These are phyloP conservation scores for Phytophthora chlamydospora DNA, from an alignment of 352 stramenopile species.

Conservation along the genomic window DNA sequence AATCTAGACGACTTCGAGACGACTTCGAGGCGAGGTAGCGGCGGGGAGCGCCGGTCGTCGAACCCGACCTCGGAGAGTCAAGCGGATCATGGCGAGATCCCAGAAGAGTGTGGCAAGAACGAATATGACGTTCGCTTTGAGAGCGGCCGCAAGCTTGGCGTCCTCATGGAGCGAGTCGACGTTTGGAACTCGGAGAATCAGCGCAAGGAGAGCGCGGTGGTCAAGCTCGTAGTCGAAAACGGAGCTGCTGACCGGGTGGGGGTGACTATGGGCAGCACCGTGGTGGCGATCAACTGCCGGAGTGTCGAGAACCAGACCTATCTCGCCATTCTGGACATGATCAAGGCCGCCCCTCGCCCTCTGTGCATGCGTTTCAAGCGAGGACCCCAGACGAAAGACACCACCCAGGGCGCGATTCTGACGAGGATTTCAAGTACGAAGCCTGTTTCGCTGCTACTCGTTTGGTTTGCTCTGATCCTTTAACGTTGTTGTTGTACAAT, in stretches of 20 bases:
- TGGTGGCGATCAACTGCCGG: slow-evolving; percentile 75
- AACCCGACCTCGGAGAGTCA: slow-evolving; percentile 22
- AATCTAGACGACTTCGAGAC: slow-evolving; percentile 69
- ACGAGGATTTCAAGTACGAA: slow-evolving; percentile 82
- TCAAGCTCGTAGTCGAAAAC: slow-evolving; percentile 86
- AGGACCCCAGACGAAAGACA: slow-evolving; percentile 68
- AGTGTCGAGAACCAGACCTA: slow-evolving; percentile 66
- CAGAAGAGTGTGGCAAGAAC: slow-evolving; percentile 46
- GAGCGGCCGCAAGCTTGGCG: slow-evolving; percentile 74
- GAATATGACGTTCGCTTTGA: slow-evolving; percentile 86
- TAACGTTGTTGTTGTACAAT: slow-evolving; percentile 15
- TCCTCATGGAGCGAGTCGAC: slow-evolving; percentile 84
- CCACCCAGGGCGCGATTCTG: slow-evolving; percentile 69
- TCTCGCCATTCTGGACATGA: slow-evolving; percentile 70
- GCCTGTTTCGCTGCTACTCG: neutral
- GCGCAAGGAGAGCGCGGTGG: slow-evolving; percentile 68
- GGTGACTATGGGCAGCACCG: slow-evolving; percentile 68
- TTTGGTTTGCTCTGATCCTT: slow-evolving; percentile 1
- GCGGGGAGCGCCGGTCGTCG: slow-evolving; percentile 12
- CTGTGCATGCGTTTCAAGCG: slow-evolving; percentile 79
- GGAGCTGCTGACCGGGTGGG: slow-evolving; percentile 71
- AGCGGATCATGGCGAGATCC: slow-evolving; percentile 26
- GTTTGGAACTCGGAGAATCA: slow-evolving; percentile 63
- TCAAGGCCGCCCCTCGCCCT: slow-evolving; percentile 77
- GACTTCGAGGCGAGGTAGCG: slow-evolving; percentile 11